phyloP scores from a whole-genome alignment of 257 asterid species.

The Rubia yunnanensis region DNA sequence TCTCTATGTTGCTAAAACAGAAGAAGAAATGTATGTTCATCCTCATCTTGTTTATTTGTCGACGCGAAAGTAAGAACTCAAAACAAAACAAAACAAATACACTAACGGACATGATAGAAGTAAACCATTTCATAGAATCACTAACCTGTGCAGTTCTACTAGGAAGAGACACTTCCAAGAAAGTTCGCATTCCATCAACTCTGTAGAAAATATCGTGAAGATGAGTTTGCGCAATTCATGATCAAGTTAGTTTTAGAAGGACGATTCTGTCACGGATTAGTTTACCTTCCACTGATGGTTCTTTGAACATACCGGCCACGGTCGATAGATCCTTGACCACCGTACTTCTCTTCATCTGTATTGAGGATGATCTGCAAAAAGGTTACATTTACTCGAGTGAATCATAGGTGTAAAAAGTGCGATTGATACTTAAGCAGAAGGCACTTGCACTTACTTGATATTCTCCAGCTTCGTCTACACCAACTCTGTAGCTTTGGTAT shows the following conservation, averaged over 20 bases:
- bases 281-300: slow-evolving; percentile 64
- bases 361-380: slow-evolving; percentile 49
- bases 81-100: background rate
- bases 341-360: slow-evolving; percentile 73
- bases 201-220: slow-evolving; percentile 31
- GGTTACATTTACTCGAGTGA: background rate
- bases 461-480: slow-evolving; percentile 99
- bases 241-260: background rate
- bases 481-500: slow-evolving; percentile 54
- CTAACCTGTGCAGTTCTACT: slow-evolving; percentile 94
- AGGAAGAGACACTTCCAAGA: slow-evolving; percentile 75
- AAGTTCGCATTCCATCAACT: slow-evolving; percentile 60
- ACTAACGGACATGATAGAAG: background rate
- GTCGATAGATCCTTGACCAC: slow-evolving; percentile 65
- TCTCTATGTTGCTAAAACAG: background rate
- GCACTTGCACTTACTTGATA: slow-evolving; percentile 62
- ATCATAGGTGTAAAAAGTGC: background rate
- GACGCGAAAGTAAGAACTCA: background rate
- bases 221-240: background rate
- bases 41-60: background rate
- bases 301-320: slow-evolving; percentile 49
- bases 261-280: background rate
- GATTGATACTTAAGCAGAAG: background rate
- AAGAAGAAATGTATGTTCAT: background rate
- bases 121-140: slow-evolving; percentile 5